Conservation (phyloP, 352 stramenopile genomes). For the Phytophthora pisi region DNA sequence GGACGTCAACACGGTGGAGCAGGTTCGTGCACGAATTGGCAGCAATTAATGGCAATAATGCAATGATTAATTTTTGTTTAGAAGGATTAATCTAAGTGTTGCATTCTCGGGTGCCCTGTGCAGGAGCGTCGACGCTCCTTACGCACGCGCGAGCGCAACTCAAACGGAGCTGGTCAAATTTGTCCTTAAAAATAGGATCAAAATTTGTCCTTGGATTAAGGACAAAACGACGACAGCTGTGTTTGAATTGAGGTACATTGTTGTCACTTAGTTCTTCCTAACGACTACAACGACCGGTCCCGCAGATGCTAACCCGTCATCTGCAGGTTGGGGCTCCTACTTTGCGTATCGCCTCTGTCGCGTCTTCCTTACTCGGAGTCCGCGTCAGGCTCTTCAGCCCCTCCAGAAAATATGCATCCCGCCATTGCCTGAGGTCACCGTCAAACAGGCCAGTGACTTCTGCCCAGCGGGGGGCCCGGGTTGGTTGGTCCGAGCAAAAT, state of each 20-base stretch:
- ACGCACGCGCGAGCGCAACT: neutral
- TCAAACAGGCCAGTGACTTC: neutral
- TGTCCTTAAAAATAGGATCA: neutral
- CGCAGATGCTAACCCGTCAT: neutral
- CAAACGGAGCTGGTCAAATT: neutral
- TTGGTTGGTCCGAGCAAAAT: neutral
- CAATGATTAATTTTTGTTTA: conserved; percentile 4
- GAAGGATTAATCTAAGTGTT: conserved; percentile 1
- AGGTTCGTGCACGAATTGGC: conserved; percentile 1
- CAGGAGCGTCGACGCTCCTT: neutral
- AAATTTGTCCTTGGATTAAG: neutral
- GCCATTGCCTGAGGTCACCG: neutral
- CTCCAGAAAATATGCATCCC: neutral
- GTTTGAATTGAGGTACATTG: neutral
- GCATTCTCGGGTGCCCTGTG: conserved; percentile 4
- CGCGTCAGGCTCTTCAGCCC: neutral
- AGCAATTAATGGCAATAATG: conserved; percentile 11
- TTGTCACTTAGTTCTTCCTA: conserved; percentile 1
- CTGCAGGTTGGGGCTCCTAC: neutral
- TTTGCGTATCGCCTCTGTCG: neutral
- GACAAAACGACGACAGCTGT: neutral
- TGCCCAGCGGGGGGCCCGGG: neutral
- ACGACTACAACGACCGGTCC: neutral
- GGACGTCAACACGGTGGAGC: conserved; percentile 1
- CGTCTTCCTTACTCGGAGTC: neutral